Base-by-base conservation (phyloP, 2,329 filamentous ascomycete genomes). In the Tothia fuscella region DNA sequence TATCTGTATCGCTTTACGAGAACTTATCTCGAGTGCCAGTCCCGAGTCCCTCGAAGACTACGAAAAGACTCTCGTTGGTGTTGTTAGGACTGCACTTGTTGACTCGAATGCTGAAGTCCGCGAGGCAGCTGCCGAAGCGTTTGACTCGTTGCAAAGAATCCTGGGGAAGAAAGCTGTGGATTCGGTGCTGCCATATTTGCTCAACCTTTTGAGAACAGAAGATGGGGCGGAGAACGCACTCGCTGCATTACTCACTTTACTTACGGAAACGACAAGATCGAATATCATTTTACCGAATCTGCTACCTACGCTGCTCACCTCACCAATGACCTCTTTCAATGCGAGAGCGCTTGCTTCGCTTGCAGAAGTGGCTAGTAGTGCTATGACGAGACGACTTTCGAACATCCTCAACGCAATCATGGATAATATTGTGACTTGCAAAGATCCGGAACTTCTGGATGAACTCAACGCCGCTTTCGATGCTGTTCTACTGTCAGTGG, bases 201-300 rank as follows among this genome's bases (percentile, higher is more conserved):
- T 98, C 55, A 89, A 77, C 56, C 74, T 96, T n/a, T 68, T 98
- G 46, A 80, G 88, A 42, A 82, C 80, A 36, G 84, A 94, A 44
- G 77, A 82, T 9, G 78, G 93, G 49, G 91, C 91, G 25, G 82
- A 94, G 51, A 93, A 95, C 59, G 91, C 91, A 7, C 70, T 98
- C 16, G 83, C 87, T 39, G 93, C 91, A 31, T 78, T 98, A 32
- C 74, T 98, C 48, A 98, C 91, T 0, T 73, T 98, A 17, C 79
- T 98, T 48, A 96, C 89, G 0, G 91, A 98, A 60, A 80, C 85
- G 13, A 91, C 86, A 6, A 76, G 91, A 48, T 93, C 89, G 17
- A 98, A 95, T 60, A 88, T 94, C 51, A 98, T 98, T 53, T 68
- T 98, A 44, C 93, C 91, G 16, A 95, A 93, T 60, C 79, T 98